Conservation (phyloP, 495 filamentous ascomycete species). For the Trypethelium eluteriae region DNA sequence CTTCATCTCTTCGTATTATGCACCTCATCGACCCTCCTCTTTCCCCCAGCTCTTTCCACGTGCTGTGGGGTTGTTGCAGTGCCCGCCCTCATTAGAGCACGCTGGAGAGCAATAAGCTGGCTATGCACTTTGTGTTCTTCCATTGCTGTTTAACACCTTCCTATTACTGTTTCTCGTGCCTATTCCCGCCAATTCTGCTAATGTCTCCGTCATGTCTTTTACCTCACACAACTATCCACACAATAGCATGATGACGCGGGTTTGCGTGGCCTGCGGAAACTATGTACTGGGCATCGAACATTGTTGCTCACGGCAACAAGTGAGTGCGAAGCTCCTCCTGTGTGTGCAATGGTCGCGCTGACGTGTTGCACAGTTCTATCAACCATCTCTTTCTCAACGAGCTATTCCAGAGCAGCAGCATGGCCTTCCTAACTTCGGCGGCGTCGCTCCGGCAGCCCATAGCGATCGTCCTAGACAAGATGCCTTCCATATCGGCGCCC, state of each 20-base stretch:
- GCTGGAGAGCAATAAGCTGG: neutral
- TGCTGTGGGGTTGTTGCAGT: neutral
- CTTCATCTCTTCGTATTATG: neutral
- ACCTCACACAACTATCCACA: neutral
- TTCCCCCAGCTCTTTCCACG: neutral
- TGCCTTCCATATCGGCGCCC: neutral
- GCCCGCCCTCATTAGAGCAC: neutral
- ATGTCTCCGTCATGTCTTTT: neutral
- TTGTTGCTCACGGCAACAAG: neutral
- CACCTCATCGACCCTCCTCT: neutral
- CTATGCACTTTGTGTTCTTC: neutral
- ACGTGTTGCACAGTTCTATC: neutral
- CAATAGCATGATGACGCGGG: neutral
- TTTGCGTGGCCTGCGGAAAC: neutral
- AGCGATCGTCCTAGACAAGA: neutral
- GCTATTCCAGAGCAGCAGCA: neutral
- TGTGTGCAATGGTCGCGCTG: neutral
- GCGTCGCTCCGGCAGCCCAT: neutral
- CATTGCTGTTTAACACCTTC: neutral
- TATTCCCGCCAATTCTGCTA: neutral
- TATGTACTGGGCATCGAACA: neutral
- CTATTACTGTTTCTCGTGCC: neutral
- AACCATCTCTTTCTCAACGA: neutral
- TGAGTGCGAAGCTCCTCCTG: neutral
- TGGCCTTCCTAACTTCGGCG: neutral